Conservation (phyloP, 2,329 filamentous ascomycete genomes). For the Trichophyton verrucosum region DNA sequence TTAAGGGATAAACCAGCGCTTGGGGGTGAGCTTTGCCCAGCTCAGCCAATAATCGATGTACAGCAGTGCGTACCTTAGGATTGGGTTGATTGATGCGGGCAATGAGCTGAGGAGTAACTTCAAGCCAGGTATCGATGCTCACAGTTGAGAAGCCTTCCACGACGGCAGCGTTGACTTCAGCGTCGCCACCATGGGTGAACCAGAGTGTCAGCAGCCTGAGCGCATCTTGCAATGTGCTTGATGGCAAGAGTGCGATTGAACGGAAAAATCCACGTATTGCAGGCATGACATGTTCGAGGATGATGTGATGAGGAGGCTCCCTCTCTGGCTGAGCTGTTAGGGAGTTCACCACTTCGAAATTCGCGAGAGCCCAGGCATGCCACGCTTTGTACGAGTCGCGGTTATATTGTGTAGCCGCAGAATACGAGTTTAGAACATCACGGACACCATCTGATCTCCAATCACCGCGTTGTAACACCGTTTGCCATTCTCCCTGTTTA, state of each 20-base stretch:
- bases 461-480: conserved; percentile 68
- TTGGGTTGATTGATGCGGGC: conserved; percentile 96
- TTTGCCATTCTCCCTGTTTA: conserved; percentile 92
- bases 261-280: conserved; percentile 95
- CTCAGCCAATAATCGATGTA: conserved; percentile 84
- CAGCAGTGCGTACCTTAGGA: conserved; percentile 70
- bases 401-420: conserved; percentile 85
- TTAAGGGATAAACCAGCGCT: conserved; percentile 90
- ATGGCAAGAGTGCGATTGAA: conserved; percentile 82
- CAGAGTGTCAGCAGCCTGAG: conserved; percentile 84
- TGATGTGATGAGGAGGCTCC: conserved; percentile 50
- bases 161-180: conserved; percentile 77
- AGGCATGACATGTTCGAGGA: conserved; percentile 82
- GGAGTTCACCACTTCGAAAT: conserved; percentile 93
- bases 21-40: conserved; percentile 92
- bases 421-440: conserved; percentile 83
- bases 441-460: conserved; percentile 80
- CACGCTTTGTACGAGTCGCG: conserved; percentile 97
- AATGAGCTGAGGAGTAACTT: conserved; percentile 95
- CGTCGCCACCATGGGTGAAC: conserved; percentile 84
- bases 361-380: conserved; percentile 96
- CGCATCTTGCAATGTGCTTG: conserved; percentile 90
- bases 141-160: conserved; percentile 84
- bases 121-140: conserved; percentile 95
- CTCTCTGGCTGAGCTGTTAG: conserved; percentile 55